These are phyloP conservation scores for Pseudopithomyces chartarum DNA, from an alignment of 2,329 filamentous ascomycete genomes.

Conservation along the genomic window DNA sequence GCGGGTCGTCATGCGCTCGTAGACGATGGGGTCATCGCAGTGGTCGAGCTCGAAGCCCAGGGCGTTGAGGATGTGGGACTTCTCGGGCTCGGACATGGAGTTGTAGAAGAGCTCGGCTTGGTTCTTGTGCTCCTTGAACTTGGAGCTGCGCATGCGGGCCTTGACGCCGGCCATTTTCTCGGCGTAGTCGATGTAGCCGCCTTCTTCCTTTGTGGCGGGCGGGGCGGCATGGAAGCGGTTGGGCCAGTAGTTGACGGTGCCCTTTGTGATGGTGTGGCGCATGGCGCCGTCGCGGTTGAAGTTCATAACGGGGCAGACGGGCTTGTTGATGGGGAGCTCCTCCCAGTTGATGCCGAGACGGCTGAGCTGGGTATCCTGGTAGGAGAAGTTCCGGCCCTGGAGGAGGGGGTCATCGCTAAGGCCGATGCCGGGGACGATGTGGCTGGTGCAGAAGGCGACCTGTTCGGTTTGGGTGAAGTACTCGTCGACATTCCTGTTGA, in stretches of 20 bases:
- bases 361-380: conserved; percentile 71
- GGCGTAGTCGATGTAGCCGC: conserved; percentile 71
- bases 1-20: conserved; percentile 70
- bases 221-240: conserved; percentile 70
- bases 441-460: conserved; percentile 79
- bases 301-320: conserved; percentile 76
- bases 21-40: conserved; percentile 79
- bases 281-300: conserved; percentile 76
- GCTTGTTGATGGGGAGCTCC: conserved; percentile 77
- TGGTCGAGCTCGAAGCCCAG: conserved; percentile 77
- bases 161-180: conserved; percentile 73
- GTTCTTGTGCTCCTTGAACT: conserved; percentile 77
- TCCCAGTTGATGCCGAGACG: conserved; percentile 77
- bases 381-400: conserved; percentile 73
- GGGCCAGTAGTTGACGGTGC: conserved; percentile 79
- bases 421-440: conserved; percentile 78
- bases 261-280: conserved; percentile 74
- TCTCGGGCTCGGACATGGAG: conserved; percentile 70
- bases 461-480: conserved; percentile 85
- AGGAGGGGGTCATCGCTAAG: conserved; percentile 76
- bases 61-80: conserved; percentile 64
- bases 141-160: conserved; percentile 68
- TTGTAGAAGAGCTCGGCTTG: conserved; percentile 87
- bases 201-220: conserved; percentile 65
- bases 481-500: conserved; percentile 81